Base-by-base conservation (phyloP, 2,329 filamentous ascomycete genomes). In the Venturia carpophila region DNA sequence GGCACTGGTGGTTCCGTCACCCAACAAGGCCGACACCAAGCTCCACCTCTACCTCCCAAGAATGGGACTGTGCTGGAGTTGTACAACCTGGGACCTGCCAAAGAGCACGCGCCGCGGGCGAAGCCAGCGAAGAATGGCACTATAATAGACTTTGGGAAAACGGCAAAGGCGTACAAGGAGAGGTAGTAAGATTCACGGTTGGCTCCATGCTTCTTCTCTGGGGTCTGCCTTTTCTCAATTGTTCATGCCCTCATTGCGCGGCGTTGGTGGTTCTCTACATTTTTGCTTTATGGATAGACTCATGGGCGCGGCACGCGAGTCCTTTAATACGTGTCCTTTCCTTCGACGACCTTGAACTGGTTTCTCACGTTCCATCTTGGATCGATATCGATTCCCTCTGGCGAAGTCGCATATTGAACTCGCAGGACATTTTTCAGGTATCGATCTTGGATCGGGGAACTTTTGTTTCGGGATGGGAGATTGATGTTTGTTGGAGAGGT, bases 41-140 rank as follows among this genome's bases (percentile, higher is more conserved):
- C 19, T 5, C 27, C 24, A 17, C 27, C n/a, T 24, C 6, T 52
- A 15, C 49, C 52, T n/a, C 52, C 52, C 5, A 58, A 58, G 19
- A 58, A 58, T n/a, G 52, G 27, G 2, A 37, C 52, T 11, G 52
- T 58, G 6, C 15, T 58, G 17, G 37, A 24, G 19, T 19, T 37
- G 52, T 2, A 37, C 19, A 24, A 21, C 27, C 52, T 27, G 30
- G 52, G 27, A 17, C 52, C 52, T n/a, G 52, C 30, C 27, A 34
- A 34, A 15, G 52, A 58, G 9, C 52, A 58, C 13, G 9, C 47
- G 34, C 52, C 52, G 19, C 17, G 30, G 27, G 7, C 19, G 52
- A 58, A 58, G 17, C 52, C 52, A n/a, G 30, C 52, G 9, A 58
- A 58, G 30, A 58, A 58, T 37, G 52, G 52, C 15, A 58, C 52